Percentiles rank a stretch among this genome's conserved stretches.
These are phyloP conservation scores for Quercus tomentella DNA, from an alignment of 331 rosid species.

Conservation along the genomic window DNA sequence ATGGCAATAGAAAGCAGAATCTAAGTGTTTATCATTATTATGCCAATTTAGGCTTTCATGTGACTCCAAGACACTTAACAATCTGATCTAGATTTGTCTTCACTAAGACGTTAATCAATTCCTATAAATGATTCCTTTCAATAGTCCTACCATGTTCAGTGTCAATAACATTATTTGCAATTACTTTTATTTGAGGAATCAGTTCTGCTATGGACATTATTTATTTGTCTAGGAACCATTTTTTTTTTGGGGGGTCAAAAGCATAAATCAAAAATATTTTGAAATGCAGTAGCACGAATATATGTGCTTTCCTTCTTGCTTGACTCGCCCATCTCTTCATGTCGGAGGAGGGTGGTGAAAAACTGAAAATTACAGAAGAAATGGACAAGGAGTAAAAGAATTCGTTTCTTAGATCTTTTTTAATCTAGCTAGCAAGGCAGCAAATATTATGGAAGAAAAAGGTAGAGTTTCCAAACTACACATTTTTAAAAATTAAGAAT, in stretches of 20 bases:
- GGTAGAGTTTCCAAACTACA: too few relatives aligned
- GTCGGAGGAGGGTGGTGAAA: not conserved
- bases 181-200: not conserved
- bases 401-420: too few relatives aligned
- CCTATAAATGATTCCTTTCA: conserved; percentile 9
- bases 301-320: not conserved
- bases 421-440: too few relatives aligned
- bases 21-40: conserved; percentile 32
- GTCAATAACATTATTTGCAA: not conserved
- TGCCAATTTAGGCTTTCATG: conserved; percentile 31
- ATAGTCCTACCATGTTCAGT: not conserved
- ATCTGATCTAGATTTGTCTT: conserved; percentile 45
- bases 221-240: not conserved
- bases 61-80: conserved; percentile 25
- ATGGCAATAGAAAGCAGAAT: conserved; percentile 29
- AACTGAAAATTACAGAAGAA: not conserved
- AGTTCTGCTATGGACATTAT: not conserved
- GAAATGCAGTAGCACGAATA: not conserved
- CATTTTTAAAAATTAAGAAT: too few relatives aligned
- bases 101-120: conserved; percentile 21
- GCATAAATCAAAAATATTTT: conserved; percentile 9
- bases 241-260: not conserved
- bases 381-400: not conserved
- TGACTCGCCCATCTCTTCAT: not conserved
- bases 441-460: too few relatives aligned